Conservation (phyloP, 2,329 filamentous ascomycete species). For the Cercospora nicotianae region DNA sequence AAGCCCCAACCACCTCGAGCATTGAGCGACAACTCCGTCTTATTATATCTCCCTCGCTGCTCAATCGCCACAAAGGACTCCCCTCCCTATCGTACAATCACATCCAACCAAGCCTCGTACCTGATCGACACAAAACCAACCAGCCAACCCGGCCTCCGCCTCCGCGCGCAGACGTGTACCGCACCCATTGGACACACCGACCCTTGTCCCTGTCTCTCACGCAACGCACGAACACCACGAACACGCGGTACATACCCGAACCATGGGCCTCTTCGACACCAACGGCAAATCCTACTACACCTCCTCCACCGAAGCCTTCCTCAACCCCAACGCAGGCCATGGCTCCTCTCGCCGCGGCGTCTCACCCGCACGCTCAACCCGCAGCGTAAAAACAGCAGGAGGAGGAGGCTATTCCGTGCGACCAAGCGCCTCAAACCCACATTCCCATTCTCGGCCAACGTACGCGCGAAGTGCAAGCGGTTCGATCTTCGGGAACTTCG, state of each 20-base stretch:
- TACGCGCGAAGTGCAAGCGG: conserved; percentile 22
- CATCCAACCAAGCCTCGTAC: background rate
- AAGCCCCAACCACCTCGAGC: background rate
- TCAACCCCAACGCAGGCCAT: conserved; percentile 13
- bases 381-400: conserved; percentile 22
- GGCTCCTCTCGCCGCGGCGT: conserved; percentile 22
- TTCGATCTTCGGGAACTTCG: conserved; percentile 28
- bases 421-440: conserved; percentile 18
- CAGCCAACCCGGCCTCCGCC: background rate
- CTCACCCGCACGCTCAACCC: conserved; percentile 27
- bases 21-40: background rate
- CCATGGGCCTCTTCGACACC: conserved; percentile 38
- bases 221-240: background rate
- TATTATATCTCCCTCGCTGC: background rate
- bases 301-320: conserved; percentile 28
- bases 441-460: conserved; percentile 17
- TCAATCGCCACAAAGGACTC: background rate
- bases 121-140: background rate
- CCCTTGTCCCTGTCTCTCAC: background rate
- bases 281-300: conserved; percentile 31
- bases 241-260: conserved; percentile 4
- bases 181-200: conserved; percentile 16
- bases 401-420: conserved; percentile 33
- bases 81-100: background rate
- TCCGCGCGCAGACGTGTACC: conserved; percentile 12